Percentiles rank a stretch among this genome's conserved stretches.
These are phyloP conservation scores for Pinguiococcus pyrenoidosus DNA, from an alignment of 108 stramenopile genomes.

Conservation along the genomic window DNA sequence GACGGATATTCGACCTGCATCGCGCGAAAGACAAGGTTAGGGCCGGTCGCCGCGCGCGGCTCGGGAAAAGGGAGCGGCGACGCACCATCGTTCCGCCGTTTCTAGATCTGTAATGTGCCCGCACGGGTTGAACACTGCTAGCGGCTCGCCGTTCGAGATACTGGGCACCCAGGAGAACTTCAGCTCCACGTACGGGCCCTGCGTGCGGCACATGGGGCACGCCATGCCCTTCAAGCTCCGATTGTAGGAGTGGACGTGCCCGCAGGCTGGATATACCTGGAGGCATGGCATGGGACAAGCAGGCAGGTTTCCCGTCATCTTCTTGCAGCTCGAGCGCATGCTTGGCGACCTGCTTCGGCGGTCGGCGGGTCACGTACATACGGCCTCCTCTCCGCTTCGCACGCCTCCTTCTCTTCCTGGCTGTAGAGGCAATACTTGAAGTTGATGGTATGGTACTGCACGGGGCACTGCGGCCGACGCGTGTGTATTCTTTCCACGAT, in stretches of 20 bases:
- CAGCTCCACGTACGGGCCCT: slow-evolving; percentile 5
- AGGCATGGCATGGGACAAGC: too few species aligned
- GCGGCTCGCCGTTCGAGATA: slow-evolving; percentile 6
- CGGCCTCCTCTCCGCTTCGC: too few species aligned
- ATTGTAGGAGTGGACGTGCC: slow-evolving; percentile 16
- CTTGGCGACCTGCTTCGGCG: not conserved
- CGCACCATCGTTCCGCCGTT: not conserved
- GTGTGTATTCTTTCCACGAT: slow-evolving; percentile 5
- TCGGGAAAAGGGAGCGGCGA: not conserved
- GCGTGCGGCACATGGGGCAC: slow-evolving; percentile 19
- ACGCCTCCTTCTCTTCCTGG: too few species aligned
- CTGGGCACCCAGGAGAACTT: slow-evolving; percentile 4
- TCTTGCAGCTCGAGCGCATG: not conserved
- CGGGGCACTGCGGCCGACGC: slow-evolving; percentile 14
- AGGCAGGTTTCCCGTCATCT: too few species aligned
- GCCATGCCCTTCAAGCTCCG: too few species aligned
- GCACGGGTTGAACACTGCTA: slow-evolving; percentile 20
- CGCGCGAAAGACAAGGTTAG: not conserved
- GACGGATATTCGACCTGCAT: not conserved
- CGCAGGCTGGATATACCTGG: slow-evolving; percentile 26
- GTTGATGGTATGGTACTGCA: slow-evolving; percentile 11
- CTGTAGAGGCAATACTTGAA: too few species aligned
- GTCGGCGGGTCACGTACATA: too few species aligned
- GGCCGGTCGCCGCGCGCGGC: not conserved
- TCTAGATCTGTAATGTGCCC: slow-evolving; percentile 8